These are phyloP conservation scores for Vicia sativa DNA, from an alignment of 306 rosid species.

Conservation along the genomic window DNA sequence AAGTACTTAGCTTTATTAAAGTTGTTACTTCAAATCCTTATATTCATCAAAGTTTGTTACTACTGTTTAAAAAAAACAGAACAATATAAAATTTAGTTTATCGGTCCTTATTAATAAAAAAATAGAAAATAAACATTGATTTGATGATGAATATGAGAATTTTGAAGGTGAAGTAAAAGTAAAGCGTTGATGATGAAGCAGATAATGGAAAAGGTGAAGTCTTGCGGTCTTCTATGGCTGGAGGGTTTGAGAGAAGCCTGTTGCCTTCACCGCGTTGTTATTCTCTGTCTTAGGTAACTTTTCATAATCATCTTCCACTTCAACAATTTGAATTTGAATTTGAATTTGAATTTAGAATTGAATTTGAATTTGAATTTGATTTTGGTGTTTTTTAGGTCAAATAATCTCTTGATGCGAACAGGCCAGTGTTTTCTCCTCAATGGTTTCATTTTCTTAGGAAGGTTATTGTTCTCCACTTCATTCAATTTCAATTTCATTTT, in stretches of 20 bases:
- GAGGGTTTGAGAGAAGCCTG: constrained; percentile 81
- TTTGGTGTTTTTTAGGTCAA: constrained; percentile 55
- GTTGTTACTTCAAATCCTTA: too few relatives aligned
- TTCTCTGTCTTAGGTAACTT: constrained; percentile 61
- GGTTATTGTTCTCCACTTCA: constrained; percentile 34
- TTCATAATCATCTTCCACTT: background rate
- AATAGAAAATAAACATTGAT: too few relatives aligned
- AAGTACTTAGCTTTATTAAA: too few relatives aligned
- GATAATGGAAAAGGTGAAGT: constrained; percentile 35
- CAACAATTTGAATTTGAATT: background rate
- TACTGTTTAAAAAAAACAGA: too few relatives aligned
- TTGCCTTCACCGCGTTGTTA: constrained; percentile 79
- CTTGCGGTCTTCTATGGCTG: constrained; percentile 57
- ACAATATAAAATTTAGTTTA: too few relatives aligned
- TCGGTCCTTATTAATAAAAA: too few relatives aligned
- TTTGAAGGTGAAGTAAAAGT: too few relatives aligned
- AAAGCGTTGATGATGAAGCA: too few relatives aligned
- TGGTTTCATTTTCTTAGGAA: constrained; percentile 88
- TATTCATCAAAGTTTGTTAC: too few relatives aligned
- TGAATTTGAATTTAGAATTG: background rate
- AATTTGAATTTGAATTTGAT: background rate
- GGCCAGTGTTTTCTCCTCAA: constrained; percentile 92
- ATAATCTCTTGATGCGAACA: constrained; percentile 63
- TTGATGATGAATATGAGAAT: too few relatives aligned
- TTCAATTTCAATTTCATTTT: too few relatives aligned